Evolutionary conservation across 208 protist species (phyloP).

Genomic region (Vickermania spadyakhi): DNA sequence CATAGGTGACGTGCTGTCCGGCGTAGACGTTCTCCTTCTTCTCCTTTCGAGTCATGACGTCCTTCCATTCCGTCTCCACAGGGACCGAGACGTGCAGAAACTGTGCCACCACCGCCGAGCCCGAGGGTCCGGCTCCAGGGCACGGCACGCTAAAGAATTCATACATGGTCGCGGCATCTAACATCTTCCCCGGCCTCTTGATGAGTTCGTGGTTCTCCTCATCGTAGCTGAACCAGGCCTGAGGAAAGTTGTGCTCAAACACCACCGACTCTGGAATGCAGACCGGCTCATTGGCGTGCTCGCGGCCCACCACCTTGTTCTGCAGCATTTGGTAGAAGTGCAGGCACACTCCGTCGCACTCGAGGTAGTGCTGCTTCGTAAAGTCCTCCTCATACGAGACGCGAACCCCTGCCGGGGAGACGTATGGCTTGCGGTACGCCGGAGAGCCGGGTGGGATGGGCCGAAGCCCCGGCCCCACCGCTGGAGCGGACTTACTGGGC

Average conservation of each 20-base stretch:
- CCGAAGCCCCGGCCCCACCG: slow-evolving; percentile 1
- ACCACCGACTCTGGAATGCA: slow-evolving; percentile 84
- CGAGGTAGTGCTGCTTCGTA: slow-evolving; percentile 68
- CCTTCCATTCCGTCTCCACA: slow-evolving; percentile 33
- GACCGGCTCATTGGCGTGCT: slow-evolving; percentile 46
- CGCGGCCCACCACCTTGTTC: slow-evolving; percentile 76
- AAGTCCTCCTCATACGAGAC: slow-evolving; percentile 65
- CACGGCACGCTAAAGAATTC: slow-evolving; percentile 33
- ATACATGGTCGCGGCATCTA: slow-evolving; percentile 82
- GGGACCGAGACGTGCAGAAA: slow-evolving; percentile 60
- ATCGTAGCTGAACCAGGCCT: slow-evolving; percentile 88
- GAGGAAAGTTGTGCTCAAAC: slow-evolving; percentile 92
- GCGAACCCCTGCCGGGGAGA: slow-evolving; percentile 43
- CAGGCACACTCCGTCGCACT: slow-evolving; percentile 76
- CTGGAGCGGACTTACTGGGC: no score
- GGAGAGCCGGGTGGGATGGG: slow-evolving; percentile 33
- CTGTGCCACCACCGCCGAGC: slow-evolving; percentile 77
- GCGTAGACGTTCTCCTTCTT: slow-evolving; percentile 6
- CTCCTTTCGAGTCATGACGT: slow-evolving; percentile 15
- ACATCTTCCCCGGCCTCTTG: slow-evolving; percentile 73
- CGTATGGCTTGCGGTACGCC: slow-evolving; percentile 33
- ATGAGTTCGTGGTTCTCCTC: slow-evolving; percentile 65
- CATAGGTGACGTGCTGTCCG: slow-evolving; percentile 53
- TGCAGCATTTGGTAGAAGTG: slow-evolving; percentile 79
- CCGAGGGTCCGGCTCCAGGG: slow-evolving; percentile 5